Evolutionary conservation across 352 stramenopile genomes (phyloP), one percentile per base, ranked within the genome.

Genomic region (Phytopythium aichiense): DNA sequence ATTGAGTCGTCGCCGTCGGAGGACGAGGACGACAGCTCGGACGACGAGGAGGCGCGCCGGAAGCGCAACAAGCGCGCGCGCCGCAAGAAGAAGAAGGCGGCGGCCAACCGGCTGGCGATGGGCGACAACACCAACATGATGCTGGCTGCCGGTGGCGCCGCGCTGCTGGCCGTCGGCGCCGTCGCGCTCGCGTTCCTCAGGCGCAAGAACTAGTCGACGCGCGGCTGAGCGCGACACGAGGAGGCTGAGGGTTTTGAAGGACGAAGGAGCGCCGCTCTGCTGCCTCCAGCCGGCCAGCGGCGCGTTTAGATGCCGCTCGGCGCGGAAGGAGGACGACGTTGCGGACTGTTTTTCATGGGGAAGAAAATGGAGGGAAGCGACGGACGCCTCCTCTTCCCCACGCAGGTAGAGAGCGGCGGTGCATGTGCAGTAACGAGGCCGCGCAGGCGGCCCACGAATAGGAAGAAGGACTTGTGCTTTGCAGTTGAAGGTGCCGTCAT

Each of bases 101-200:
- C 20, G 56, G 33, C 52, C 7, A 57, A 65, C 16, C 54, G 63
- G 7, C 43, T 50, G 43, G 68, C 67, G n/a, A 58, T 58, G 23
- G 16, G 65, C 22, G 56, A 58, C 23, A 64, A 49, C 58, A 74
- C 71, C 43, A 31, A 52, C 43, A 53, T 64, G 15, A 35, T 85
- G 11, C 67, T 88, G 22, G 77, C 68, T 4, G 66, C 64, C 23
- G 78, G 65, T 18, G 77, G 67, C 25, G 65, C 64, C 2, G 81
- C 77, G 37, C 46, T 79, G 33, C 51, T 89, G 42, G 66, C 88
- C 16, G 43, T 91, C 18, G 72, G 80, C 18, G 70, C 74, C 11
- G 70, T 78, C 13, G 77, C 74, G 20, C 61, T 91, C 53, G 73
- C 85, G 61, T 66, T 93, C 42, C 61, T 93, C 52, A 76, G 76